These are phyloP conservation scores for Fusarium sp. DNA, from an alignment of 2,329 filamentous ascomycete genomes.

Conservation along the genomic window DNA sequence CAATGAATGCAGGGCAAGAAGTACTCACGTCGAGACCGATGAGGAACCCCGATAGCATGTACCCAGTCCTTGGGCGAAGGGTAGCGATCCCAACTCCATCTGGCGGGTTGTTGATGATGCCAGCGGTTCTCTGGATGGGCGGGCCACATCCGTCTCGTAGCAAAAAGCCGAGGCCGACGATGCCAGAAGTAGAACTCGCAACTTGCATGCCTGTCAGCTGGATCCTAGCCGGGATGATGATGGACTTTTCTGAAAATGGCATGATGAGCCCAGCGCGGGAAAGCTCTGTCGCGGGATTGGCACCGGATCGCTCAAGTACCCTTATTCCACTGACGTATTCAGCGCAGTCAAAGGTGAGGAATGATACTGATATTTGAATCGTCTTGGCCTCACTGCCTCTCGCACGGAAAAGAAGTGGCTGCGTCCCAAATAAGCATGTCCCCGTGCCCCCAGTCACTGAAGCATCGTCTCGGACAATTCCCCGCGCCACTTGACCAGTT, in stretches of 20 bases:
- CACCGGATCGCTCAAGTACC: neutral
- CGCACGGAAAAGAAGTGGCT: neutral
- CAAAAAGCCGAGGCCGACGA: neutral
- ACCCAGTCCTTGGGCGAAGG: neutral
- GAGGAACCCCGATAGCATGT: neutral
- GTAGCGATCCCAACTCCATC: neutral
- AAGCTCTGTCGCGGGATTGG: no score
- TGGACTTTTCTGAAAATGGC: neutral
- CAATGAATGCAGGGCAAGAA: rapidly evolving
- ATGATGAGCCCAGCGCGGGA: neutral
- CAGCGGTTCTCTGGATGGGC: neutral
- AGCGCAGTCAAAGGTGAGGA: neutral
- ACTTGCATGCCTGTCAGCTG: neutral
- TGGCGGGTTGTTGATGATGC: rapidly evolving
- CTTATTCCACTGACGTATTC: conserved; percentile 12
- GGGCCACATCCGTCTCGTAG: no score
- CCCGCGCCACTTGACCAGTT: neutral
- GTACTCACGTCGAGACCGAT: conserved; percentile 23
- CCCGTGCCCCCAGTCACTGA: neutral
- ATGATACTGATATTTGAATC: neutral
- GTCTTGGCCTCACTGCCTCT: rapidly evolving
- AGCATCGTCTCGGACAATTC: neutral
- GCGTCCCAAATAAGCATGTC: neutral
- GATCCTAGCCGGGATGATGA: neutral
- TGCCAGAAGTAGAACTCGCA: neutral